Conservation (phyloP, 495 filamentous ascomycete genomes). For the Daldinia grandis region DNA sequence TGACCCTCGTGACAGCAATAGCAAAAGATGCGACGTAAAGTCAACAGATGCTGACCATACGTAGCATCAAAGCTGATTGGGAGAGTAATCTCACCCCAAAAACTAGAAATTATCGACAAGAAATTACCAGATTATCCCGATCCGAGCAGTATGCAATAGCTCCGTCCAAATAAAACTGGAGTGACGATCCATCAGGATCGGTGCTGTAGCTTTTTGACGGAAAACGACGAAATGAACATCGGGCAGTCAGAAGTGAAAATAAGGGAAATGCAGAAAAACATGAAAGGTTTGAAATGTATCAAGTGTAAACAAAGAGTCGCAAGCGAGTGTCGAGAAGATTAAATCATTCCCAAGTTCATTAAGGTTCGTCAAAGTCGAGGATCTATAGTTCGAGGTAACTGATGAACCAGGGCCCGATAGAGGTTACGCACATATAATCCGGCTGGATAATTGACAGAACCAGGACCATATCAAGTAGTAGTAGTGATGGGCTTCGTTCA, state of each 20-base stretch:
- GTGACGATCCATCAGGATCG: constrained; percentile 13
- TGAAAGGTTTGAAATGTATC: constrained; percentile 7
- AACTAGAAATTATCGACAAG: constrained; percentile 50
- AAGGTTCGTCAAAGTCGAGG: constrained; percentile 38
- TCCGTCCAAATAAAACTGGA: constrained; percentile 12
- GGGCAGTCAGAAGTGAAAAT: constrained; percentile 26
- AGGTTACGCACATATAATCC: background rate
- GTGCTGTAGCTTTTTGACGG: constrained; percentile 16
- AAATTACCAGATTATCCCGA: constrained; percentile 47
- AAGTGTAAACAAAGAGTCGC: constrained; percentile 39
- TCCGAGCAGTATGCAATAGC: constrained; percentile 25
- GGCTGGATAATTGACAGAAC: background rate
- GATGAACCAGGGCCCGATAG: constrained; percentile 8
- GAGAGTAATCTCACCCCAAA: background rate
- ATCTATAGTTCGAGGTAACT: constrained; percentile 25
- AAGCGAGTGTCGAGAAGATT: constrained; percentile 50
- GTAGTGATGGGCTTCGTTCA: background rate
- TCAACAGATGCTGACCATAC: background rate
- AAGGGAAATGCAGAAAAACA: constrained; percentile 34
- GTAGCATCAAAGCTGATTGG: background rate
- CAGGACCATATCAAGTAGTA: constrained; percentile 5
- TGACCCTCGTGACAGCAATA: constrained; percentile 10
- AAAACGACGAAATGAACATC: constrained; percentile 13
- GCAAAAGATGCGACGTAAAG: background rate
- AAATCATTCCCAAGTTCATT: constrained; percentile 42